Evolutionary conservation across 1,139 yeast genomes (phyloP), one percentile per base, ranked within the genome.

Genomic region (Taphrina wiesneri): DNA sequence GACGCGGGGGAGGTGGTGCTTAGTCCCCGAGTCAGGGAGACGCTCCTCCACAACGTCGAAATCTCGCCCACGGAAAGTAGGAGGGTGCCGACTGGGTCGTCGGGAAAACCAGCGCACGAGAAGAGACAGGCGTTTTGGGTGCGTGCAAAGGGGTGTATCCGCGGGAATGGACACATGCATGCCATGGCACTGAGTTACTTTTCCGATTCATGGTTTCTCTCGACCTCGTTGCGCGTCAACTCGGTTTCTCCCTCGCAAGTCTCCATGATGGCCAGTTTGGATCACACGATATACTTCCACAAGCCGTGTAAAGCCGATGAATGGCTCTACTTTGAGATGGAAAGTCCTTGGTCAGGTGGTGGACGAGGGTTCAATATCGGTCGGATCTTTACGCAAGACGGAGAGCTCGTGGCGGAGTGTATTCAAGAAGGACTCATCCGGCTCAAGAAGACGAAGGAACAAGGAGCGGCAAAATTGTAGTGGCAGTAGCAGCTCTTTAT

Each of bases 141-240:
- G 9, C 76, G 75, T 70, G 80, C 80, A 71, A 80, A 80, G 63
- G 79, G 76, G 25, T 73, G 72, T 6, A 70, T 78, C 43, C 70
- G 54, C 26, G 77, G 74, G 69, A 77, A 77, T n/a, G 72, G 71
- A 9, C 56, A 51, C 32, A 83, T 79, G 73, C 82, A 85, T 69
- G 85, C 82, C 73, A 85, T 82, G 26, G 90, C 88, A 0, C 75
- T 87, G 64, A 87, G 87, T 0, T 84, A 83, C 67, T 77, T 86
- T 26, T 81, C 88, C 0, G 95, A 88, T 74, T 80, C 86, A 11
- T 80, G 83, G 69, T 80, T 85, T 68, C 75, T 87, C 63, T 80
- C 84, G 19, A 76, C 86, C 0, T 76, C 82, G 25, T 79, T 81
- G 71, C 76, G 81, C 61, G 77, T 82, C 68, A 80, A 82, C 67